Percentiles rank a stretch among this genome's conserved stretches.
These are phyloP conservation scores for Aspergillus asperescens DNA, from an alignment of 495 filamentous ascomycete species.

Conservation along the genomic window DNA sequence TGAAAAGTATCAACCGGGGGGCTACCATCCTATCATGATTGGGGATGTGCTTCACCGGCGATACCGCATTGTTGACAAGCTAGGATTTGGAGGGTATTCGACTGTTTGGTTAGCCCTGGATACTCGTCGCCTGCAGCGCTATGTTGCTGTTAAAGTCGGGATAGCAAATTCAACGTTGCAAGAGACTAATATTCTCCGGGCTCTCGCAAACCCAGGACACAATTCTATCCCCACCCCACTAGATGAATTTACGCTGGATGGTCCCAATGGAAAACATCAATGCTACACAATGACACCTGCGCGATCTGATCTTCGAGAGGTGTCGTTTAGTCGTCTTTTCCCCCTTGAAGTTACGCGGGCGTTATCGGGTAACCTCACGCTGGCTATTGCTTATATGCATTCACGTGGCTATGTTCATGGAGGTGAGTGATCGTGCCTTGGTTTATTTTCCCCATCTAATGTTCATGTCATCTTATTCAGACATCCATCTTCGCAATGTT, in stretches of 20 bases:
- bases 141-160: conserved; percentile 32
- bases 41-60: conserved; percentile 29
- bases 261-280: conserved; percentile 28
- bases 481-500: conserved; percentile 36
- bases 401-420: conserved; percentile 34
- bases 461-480: conserved; percentile 16
- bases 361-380: conserved; percentile 18
- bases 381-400: conserved; percentile 32
- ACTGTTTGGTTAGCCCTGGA: conserved; percentile 55
- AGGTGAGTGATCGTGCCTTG: conserved; percentile 10
- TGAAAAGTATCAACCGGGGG: conserved; percentile 31
- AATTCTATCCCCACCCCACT: conserved; percentile 12
- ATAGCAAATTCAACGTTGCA: conserved; percentile 18
- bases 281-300: conserved; percentile 28
- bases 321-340: conserved; percentile 26
- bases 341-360: conserved; percentile 29
- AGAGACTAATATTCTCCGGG: conserved; percentile 24
- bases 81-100: conserved; percentile 47
- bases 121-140: conserved; percentile 19
- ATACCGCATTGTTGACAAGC: conserved; percentile 50
- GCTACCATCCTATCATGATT: conserved; percentile 43
- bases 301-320: conserved; percentile 26
- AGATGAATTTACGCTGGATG: conserved; percentile 30
- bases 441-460: not conserved
- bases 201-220: conserved; percentile 19